These are phyloP conservation scores for Boletus rubescentipes DNA, from an alignment of 768 basidiomycete species.

Conservation along the genomic window DNA sequence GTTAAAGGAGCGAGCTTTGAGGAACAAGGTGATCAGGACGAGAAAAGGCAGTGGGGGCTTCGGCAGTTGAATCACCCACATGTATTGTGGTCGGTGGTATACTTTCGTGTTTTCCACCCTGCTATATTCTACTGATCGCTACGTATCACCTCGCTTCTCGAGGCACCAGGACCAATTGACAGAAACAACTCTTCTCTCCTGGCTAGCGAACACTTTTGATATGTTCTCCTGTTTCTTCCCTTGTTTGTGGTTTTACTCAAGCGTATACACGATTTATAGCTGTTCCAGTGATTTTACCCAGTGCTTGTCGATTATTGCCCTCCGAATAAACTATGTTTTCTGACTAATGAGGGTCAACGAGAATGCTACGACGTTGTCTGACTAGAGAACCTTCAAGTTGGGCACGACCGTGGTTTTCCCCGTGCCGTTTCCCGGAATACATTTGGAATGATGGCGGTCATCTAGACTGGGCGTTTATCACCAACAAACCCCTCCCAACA, in stretches of 20 bases:
- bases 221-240: slow-evolving; percentile 13
- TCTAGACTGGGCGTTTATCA: neutral
- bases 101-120: slow-evolving; percentile 14
- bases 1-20: slow-evolving; percentile 74
- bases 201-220: slow-evolving; percentile 21
- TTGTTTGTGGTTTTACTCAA: slow-evolving; percentile 21
- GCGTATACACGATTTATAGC: slow-evolving; percentile 20
- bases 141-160: slow-evolving; percentile 16
- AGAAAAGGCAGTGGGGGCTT: slow-evolving; percentile 48
- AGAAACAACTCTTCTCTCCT: slow-evolving; percentile 18
- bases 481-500: too few species aligned
- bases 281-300: slow-evolving; percentile 12
- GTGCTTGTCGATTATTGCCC: slow-evolving; percentile 21
- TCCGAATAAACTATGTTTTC: slow-evolving; percentile 20
- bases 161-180: slow-evolving; percentile 27
- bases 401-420: neutral
- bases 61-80: slow-evolving; percentile 21
- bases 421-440: too few species aligned
- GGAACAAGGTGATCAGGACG: slow-evolving; percentile 79
- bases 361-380: neutral
- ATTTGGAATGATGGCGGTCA: neutral
- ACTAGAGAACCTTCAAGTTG: neutral
- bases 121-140: slow-evolving; percentile 22
- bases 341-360: slow-evolving; percentile 1
- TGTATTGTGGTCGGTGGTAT: slow-evolving; percentile 23